Percentiles rank a stretch among this genome's conserved stretches.
These are phyloP conservation scores for Cystofilobasidium ferigula DNA, from an alignment of 768 basidiomycete genomes.

Conservation along the genomic window DNA sequence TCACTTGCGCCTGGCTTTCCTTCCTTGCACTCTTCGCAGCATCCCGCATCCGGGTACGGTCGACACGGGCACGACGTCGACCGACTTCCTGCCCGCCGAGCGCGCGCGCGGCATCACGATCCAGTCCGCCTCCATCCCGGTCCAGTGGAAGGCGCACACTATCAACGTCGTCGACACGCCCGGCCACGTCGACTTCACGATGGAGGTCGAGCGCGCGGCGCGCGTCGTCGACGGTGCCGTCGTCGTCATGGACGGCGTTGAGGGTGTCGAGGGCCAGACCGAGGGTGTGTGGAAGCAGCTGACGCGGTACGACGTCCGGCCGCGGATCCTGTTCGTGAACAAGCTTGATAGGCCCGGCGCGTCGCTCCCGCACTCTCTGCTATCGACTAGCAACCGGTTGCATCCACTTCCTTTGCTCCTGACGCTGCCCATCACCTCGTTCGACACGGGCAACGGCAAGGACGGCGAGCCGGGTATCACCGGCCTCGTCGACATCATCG, in stretches of 20 bases:
- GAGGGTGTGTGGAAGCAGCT: constrained; percentile 79
- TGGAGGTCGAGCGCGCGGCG: constrained; percentile 90
- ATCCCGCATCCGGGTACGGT: constrained; percentile 65
- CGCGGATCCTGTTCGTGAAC: constrained; percentile 71
- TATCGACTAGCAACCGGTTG: constrained; percentile 45
- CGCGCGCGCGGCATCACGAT: constrained; percentile 84
- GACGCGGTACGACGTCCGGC: constrained; percentile 73
- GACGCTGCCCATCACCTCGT: constrained; percentile 66
- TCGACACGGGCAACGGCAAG: constrained; percentile 53
- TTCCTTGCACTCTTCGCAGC: constrained; percentile 51
- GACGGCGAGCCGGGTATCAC: constrained; percentile 73
- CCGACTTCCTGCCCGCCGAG: constrained; percentile 80
- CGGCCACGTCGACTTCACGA: constrained; percentile 89
- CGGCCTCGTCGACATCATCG: constrained; percentile 69
- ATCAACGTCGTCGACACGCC: constrained; percentile 85
- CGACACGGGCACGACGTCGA: constrained; percentile 79
- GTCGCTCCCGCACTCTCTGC: constrained; percentile 58
- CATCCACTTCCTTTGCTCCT: constrained; percentile 63
- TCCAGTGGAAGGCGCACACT: constrained; percentile 29
- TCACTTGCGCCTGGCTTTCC: background rate
- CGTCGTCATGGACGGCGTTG: constrained; percentile 77
- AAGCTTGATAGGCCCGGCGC: constrained; percentile 81
- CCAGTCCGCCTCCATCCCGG: constrained; percentile 57
- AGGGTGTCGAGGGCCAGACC: constrained; percentile 83
- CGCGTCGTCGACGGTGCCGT: constrained; percentile 81